Conservation (phyloP, 306 rosid species). For the Vachellia collinsii region DNA sequence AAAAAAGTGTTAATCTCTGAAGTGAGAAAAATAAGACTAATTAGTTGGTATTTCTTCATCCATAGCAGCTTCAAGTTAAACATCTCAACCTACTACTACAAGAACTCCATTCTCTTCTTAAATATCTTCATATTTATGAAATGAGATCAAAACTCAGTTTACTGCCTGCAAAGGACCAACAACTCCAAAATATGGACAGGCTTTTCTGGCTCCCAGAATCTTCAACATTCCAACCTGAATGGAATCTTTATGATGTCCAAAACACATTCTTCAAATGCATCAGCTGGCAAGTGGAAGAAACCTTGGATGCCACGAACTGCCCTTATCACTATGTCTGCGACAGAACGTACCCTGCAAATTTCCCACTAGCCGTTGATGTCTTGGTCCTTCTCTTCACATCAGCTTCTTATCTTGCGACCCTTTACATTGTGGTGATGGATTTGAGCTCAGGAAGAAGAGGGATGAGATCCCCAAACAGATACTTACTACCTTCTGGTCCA, state of each 20-base stretch:
- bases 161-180: conserved; percentile 3
- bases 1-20: neutral
- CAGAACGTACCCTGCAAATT: conserved; percentile 66
- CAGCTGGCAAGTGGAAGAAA: conserved; percentile 94
- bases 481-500: conserved; percentile 77
- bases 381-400: conserved; percentile 56
- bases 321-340: conserved; percentile 92
- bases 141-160: conserved; percentile 32
- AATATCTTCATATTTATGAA: conserved; percentile 35
- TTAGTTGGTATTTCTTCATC: conserved; percentile 78
- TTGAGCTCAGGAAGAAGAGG: conserved; percentile 40
- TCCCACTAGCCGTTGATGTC: conserved; percentile 59
- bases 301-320: conserved; percentile 68
- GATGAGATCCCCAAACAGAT: conserved; percentile 43
- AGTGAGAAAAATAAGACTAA: conserved; percentile 32
- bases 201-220: conserved; percentile 48
- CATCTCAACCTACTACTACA: conserved; percentile 55
- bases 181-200: conserved; percentile 47
- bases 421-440: conserved; percentile 54
- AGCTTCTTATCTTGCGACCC: conserved; percentile 66
- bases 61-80: conserved; percentile 47
- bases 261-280: conserved; percentile 79
- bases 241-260: conserved; percentile 48
- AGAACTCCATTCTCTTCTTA: conserved; percentile 32
- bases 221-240: conserved; percentile 54